A percentile compares a stretch with the other conserved stretches of the same genome.
Conservation (phyloP, 306 rosid genomes). For the Fagus sylvatica region DNA sequence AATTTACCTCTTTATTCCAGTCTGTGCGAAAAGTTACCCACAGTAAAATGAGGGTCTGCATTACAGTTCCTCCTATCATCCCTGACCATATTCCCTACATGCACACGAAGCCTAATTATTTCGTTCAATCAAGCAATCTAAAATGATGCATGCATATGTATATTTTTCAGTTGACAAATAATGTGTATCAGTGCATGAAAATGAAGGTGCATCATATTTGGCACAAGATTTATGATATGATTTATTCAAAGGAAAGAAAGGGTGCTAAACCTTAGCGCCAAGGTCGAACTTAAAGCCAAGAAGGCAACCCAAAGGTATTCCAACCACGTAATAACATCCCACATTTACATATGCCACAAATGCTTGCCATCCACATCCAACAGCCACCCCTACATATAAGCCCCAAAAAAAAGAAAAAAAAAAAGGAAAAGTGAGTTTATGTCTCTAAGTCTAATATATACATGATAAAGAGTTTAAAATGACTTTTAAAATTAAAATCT, state of each 20-base stretch:
- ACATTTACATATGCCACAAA: slow-evolving; percentile 71
- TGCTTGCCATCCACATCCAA: slow-evolving; percentile 87
- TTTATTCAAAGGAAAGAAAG: background rate
- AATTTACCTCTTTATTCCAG: slow-evolving; percentile 63
- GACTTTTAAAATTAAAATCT: too few species aligned
- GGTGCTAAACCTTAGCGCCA: slow-evolving; percentile 57
- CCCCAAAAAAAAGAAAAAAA: too few species aligned
- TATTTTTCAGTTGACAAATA: too few species aligned
- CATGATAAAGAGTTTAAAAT: too few species aligned
- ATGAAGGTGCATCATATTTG: background rate
- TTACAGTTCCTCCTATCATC: slow-evolving; percentile 73
- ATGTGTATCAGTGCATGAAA: too few species aligned
- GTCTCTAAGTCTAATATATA: too few species aligned
- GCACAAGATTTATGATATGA: background rate
- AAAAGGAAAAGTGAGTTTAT: too few species aligned
- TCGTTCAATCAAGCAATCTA: too few species aligned
- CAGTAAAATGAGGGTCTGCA: slow-evolving; percentile 61
- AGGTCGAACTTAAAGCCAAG: slow-evolving; percentile 65
- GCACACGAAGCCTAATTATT: background rate
- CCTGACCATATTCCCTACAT: slow-evolving; percentile 78
- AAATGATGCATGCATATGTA: too few species aligned
- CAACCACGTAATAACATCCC: slow-evolving; percentile 61
- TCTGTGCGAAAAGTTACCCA: slow-evolving; percentile 69
- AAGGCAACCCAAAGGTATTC: slow-evolving; percentile 60
- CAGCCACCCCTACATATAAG: slow-evolving; percentile 58